Evolutionary conservation across 2,329 filamentous ascomycete species (phyloP), one percentile per base, ranked within the genome.

Genomic region (Cladosporium sp.): DNA sequence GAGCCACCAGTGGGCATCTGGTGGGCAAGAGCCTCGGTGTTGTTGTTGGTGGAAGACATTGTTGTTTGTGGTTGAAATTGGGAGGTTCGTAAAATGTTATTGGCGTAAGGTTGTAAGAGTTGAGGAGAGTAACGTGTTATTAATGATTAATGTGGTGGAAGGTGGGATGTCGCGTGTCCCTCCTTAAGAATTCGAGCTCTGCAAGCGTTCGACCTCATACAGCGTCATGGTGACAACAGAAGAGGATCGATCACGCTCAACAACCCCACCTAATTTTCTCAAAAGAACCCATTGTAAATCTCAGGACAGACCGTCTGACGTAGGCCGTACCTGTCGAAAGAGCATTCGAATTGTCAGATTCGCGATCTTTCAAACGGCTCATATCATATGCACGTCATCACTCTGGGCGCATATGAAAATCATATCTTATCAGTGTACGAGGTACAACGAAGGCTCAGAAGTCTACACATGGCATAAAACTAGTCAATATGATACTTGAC

Each of bases 1-100:
- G 61, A 63, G 50, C 50, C 61, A 23, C 61, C 61, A 18, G 61
- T 56, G 35, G 65, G 65, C 59, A 66, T 63, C 52, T 66, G 58
- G 65, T 63, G 63, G 65, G 65, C 49, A 18, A 66, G 44, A 21
- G 61, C 61, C 35, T 63, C 61, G 28, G 46, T 56, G 61, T 63
- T 63, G 50, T 56, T 63, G 61, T 63, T 63, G 61, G 49, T 55
- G 35, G 50, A 49, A 53, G 26, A 57, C 46, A 46, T 37, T 55
- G 59, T 26, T 40, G 21, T 46, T 40, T 56, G 16, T 29, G 55
- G 28, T 37, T 5, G 14, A 7, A 10, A 28, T 35, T n/a, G 16
- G 23, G 4, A n/a, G 26, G 21, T 59, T 56, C 18, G 56, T 44
- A 14, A 11, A 59, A n/a, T 7, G 3, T 12, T 5, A 12, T 55